Conservation (phyloP, 805 yeast genomes). For the Cyberlindnera americana region DNA sequence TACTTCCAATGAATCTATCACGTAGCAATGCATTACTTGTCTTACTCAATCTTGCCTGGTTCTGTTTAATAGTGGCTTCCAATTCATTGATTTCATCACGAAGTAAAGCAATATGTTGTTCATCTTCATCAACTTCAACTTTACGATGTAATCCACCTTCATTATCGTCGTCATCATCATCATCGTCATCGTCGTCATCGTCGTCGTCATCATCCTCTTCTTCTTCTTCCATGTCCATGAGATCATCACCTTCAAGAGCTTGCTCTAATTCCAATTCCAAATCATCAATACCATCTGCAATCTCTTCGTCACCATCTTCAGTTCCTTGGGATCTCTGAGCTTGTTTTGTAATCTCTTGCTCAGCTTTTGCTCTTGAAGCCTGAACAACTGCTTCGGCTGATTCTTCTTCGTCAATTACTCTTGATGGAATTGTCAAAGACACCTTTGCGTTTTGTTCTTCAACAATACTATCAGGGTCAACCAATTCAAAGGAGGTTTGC, state of each 20-base stretch:
- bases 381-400: conserved; percentile 2
- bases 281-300: conserved; percentile 34
- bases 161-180: conserved; percentile 32
- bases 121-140: conserved; percentile 38
- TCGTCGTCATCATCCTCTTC: conserved; percentile 27
- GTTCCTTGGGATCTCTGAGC: neutral
- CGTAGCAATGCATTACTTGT: conserved; percentile 82
- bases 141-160: conserved; percentile 28
- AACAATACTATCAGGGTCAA: conserved; percentile 43
- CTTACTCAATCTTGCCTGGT: conserved; percentile 65
- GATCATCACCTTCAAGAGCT: conserved; percentile 36
- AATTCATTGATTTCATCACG: conserved; percentile 85
- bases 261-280: conserved; percentile 56
- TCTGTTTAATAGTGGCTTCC: conserved; percentile 70
- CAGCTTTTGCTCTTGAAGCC: conserved; percentile 9
- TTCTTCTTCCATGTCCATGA: conserved; percentile 26
- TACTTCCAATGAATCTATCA: conserved; percentile 80
- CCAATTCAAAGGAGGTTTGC: conserved; percentile 69
- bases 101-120: conserved; percentile 67
- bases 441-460: conserved; percentile 13
- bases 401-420: conserved; percentile 22
- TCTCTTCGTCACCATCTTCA: conserved; percentile 8
- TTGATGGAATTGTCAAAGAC: conserved; percentile 1
- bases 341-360: conserved; percentile 5
- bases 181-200: conserved; percentile 38